phyloP scores from a whole-genome alignment of 2,329 filamentous ascomycete genomes.

The Nigrospora sphaerica region DNA sequence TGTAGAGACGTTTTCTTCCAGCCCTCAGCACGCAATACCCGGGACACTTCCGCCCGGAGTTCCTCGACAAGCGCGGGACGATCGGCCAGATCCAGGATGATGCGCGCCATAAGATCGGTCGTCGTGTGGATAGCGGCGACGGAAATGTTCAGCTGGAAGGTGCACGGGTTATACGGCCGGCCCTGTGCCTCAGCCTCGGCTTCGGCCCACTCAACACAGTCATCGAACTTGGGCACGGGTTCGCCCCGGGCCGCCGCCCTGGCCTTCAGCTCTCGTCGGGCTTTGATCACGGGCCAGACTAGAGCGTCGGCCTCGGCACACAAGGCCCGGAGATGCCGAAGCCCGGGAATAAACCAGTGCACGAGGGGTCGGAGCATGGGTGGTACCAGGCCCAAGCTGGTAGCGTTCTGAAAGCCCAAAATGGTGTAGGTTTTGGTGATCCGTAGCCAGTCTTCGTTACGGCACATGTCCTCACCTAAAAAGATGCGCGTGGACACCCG shows the following conservation, averaged over 20 bases:
- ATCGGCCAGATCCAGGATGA: slow-evolving; percentile 45
- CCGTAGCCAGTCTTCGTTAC: not conserved
- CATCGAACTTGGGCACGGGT: not conserved
- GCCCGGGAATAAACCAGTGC: not conserved
- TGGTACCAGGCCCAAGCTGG: not conserved
- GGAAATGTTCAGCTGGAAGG: slow-evolving; percentile 31
- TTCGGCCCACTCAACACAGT: not conserved
- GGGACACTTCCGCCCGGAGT: slow-evolving; percentile 41
- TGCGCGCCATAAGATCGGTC: slow-evolving; percentile 33
- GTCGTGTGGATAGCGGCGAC: slow-evolving; percentile 48
- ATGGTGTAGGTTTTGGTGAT: not conserved
- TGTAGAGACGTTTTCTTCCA: slow-evolving; percentile 10
- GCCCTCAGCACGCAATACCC: slow-evolving; percentile 25
- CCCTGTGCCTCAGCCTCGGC: not conserved
- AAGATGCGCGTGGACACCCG: not conserved
- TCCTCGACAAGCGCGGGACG: slow-evolving; percentile 38
- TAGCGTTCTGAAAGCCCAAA: not conserved
- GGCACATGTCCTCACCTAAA: not conserved
- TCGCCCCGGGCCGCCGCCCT: not conserved
- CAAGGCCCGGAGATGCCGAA: not conserved
- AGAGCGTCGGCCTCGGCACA: not conserved
- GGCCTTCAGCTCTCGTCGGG: not conserved
- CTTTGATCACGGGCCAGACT: not conserved
- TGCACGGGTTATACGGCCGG: not conserved
- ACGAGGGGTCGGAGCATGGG: not conserved